Conservation (phyloP, 257 asterid genomes). For the Fraxinus excelsior region DNA sequence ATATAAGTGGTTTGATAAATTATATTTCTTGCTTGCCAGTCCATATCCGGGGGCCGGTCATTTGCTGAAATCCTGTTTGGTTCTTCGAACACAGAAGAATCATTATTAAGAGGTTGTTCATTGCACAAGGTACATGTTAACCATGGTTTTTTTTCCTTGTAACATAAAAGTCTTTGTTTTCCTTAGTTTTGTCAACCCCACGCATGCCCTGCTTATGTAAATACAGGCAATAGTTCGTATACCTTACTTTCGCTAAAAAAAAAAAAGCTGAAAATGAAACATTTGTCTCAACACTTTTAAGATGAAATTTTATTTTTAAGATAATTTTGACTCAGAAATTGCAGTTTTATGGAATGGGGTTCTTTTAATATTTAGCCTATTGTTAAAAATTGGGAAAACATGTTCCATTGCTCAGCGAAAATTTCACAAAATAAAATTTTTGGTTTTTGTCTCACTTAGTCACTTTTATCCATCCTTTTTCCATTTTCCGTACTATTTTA, state of each 20-base stretch:
- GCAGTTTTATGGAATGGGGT: neutral
- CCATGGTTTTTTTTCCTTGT: slow-evolving; percentile 12
- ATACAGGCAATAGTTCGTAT: neutral
- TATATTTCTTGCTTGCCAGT: slow-evolving; percentile 54
- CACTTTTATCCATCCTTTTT: slow-evolving; percentile 3
- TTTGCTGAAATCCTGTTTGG: slow-evolving; percentile 90
- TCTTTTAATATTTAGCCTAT: neutral
- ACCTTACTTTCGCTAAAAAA: neutral
- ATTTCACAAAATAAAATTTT: neutral
- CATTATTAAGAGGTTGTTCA: slow-evolving; percentile 73
- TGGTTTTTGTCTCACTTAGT: slow-evolving; percentile 6
- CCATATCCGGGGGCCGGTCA: slow-evolving; percentile 90
- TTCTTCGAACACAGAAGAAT: slow-evolving; percentile 56
- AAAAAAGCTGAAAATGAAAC: slow-evolving; percentile 4
- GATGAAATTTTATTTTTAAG: slow-evolving; percentile 17
- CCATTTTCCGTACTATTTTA: slow-evolving; percentile 26
- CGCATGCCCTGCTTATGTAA: neutral
- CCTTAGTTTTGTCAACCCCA: neutral
- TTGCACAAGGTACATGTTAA: slow-evolving; percentile 72
- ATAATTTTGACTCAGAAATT: slow-evolving; percentile 5
- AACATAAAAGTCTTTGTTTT: neutral
- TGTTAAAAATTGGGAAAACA: neutral
- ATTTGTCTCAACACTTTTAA: neutral
- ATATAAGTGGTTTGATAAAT: slow-evolving; percentile 23
- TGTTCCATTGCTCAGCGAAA: neutral